A percentile compares a stretch with the other conserved stretches of the same genome.
Evolutionary conservation across 1,284 basidiomycete genomes (phyloP).

Genomic region (Trichosporon ovoides): DNA sequence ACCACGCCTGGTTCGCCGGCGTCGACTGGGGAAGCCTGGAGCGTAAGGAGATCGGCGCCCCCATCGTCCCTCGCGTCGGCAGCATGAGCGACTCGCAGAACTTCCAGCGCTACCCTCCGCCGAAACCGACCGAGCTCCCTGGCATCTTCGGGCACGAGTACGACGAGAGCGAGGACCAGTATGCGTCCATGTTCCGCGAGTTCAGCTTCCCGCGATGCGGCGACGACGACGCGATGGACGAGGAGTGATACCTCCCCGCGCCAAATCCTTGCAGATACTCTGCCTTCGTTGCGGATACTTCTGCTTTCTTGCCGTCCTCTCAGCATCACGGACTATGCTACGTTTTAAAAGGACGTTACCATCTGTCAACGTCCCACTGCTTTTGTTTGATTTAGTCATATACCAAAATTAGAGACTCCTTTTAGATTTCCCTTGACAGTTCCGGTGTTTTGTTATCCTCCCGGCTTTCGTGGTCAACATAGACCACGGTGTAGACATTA

Average conservation of each 20-base stretch:
- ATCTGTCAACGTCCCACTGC: too few relatives aligned
- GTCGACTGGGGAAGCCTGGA: conserved; percentile 52
- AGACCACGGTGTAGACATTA: too few relatives aligned
- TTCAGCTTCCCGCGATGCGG: conserved; percentile 31
- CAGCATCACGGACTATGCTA: too few relatives aligned
- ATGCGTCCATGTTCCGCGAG: conserved; percentile 40
- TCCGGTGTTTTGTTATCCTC: too few relatives aligned
- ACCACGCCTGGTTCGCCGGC: conserved; percentile 51
- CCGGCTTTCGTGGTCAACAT: too few relatives aligned
- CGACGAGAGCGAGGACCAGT: conserved; percentile 38
- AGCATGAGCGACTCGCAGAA: conserved; percentile 50
- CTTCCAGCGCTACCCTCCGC: conserved; percentile 49
- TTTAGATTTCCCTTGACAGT: too few relatives aligned
- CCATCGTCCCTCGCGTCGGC: conserved; percentile 51
- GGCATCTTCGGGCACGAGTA: conserved; percentile 46
- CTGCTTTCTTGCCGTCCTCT: too few relatives aligned
- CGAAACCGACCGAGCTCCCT: conserved; percentile 46
- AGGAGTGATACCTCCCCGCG: conserved; percentile 1
- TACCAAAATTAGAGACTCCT: too few relatives aligned
- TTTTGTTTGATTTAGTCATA: too few relatives aligned
- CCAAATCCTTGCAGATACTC: too few relatives aligned
- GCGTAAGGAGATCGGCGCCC: conserved; percentile 51
- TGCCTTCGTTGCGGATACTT: too few relatives aligned
- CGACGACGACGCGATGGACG: conserved; percentile 15
- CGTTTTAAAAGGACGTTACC: too few relatives aligned